Evolutionary conservation across 2,329 filamentous ascomycete species (phyloP).

Genomic region (Scortechinia acanthostroma): DNA sequence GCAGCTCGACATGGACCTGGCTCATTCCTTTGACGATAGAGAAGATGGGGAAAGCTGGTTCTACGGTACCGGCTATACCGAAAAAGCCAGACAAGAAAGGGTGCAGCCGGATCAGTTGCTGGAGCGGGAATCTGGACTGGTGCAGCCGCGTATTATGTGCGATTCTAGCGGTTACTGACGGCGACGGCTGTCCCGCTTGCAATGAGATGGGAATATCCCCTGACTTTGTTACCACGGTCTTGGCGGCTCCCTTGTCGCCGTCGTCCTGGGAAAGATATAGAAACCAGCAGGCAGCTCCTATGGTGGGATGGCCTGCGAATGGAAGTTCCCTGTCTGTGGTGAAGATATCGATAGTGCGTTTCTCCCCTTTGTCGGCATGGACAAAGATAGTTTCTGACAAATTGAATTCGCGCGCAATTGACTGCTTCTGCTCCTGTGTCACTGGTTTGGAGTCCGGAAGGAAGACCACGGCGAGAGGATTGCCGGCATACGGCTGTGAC

Average conservation of each 20-base stretch:
- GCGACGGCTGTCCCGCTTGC: background rate
- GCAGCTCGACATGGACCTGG: background rate
- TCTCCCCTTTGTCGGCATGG: constrained; percentile 19
- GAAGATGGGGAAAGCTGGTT: background rate
- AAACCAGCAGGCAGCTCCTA: constrained; percentile 42
- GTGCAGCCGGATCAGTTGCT: background rate
- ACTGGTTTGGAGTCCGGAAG: constrained; percentile 19
- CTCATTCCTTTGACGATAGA: background rate
- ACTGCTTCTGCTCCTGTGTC: constrained; percentile 39
- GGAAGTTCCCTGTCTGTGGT: constrained; percentile 38
- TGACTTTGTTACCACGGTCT: background rate
- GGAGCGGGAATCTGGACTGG: background rate
- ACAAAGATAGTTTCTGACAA: constrained; percentile 49
- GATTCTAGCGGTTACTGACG: background rate
- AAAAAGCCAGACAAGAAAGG: background rate
- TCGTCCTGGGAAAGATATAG: constrained; percentile 8
- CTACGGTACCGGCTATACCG: too few species aligned
- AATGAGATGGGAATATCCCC: background rate
- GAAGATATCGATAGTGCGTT: constrained; percentile 40
- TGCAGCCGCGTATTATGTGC: background rate
- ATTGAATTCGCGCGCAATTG: constrained; percentile 47
- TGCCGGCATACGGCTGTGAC: constrained; percentile 34
- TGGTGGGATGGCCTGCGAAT: constrained; percentile 50
- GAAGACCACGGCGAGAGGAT: constrained; percentile 46
- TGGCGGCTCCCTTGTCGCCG: background rate